phyloP scores from a whole-genome alignment of 306 rosid species.

The Betula pendula region DNA sequence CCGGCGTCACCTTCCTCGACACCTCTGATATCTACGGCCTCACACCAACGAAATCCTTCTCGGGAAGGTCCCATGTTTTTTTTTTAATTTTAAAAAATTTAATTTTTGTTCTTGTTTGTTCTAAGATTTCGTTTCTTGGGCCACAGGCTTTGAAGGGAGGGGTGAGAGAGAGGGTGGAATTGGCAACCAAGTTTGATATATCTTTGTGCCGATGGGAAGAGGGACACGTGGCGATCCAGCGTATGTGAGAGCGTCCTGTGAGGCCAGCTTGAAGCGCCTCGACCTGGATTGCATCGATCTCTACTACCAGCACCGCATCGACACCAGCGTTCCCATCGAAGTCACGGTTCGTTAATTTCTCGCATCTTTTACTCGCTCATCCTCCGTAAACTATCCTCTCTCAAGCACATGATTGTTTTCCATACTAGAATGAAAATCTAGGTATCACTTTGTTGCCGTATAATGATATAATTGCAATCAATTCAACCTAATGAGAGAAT shows the following conservation, averaged over 20 bases:
- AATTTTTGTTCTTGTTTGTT: not conserved
- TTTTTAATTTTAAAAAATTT: not conserved
- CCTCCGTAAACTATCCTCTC: too few species aligned
- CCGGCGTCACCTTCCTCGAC: slow-evolving; percentile 50
- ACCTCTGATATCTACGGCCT: slow-evolving; percentile 49
- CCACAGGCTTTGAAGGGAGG: slow-evolving; percentile 46
- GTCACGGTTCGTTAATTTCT: slow-evolving; percentile 54
- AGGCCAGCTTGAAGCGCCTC: slow-evolving; percentile 65
- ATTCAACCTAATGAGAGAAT: too few species aligned
- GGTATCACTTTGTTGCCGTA: too few species aligned
- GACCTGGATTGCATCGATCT: slow-evolving; percentile 61
- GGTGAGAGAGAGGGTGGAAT: slow-evolving; percentile 42
- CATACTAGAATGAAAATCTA: not conserved
- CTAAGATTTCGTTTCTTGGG: not conserved
- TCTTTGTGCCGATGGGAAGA: slow-evolving; percentile 10
- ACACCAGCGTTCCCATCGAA: slow-evolving; percentile 68
- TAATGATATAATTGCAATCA: too few species aligned
- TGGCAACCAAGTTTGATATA: slow-evolving; percentile 66
- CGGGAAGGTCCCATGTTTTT: slow-evolving; percentile 26
- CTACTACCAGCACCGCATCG: slow-evolving; percentile 72
- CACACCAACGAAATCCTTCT: slow-evolving; percentile 27
- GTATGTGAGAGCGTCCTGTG: slow-evolving; percentile 66
- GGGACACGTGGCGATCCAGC: slow-evolving; percentile 56
- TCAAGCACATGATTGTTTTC: not conserved
- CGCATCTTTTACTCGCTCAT: not conserved